Base-by-base conservation (phyloP, 441 rosid genomes). In the Hura crepitans region DNA sequence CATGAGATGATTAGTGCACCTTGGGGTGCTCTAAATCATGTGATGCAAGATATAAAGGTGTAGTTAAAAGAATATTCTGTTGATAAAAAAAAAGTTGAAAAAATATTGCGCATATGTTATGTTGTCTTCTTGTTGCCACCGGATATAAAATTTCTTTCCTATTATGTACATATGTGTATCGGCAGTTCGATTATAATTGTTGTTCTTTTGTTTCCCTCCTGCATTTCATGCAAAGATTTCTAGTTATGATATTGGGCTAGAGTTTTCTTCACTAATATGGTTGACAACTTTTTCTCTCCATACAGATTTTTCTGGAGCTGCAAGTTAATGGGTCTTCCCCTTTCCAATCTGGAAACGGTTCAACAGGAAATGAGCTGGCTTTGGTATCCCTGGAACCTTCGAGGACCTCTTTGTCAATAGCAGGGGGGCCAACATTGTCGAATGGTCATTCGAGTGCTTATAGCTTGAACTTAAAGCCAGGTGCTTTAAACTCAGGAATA, bases 341-440 rank as follows among this genome's bases (percentile, higher is more conserved):
- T 71, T 81, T 89, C 62, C 85, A 53, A 62, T 77, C 82, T 68
- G 85, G 82, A 68, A 81, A 80, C 64, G 80, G 73, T 54, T 73
- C 81, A 73, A 77, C 78, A 6, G 77, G 84, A 67, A 83, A 83
- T 70, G 83, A 80, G 74, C 77, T 94, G 77, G 91, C 92, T 65
- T 67, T 87, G 80, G 92, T 89, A 64, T 79, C 88, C 62, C 28
- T 89, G 75, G 93, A 91, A 79, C 92, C 93, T 50, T 67, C 85
- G 28, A 84, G 85, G 66, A 81, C 91, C 68, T 55, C 84, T 70
- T 17, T 80, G 77, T 78, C 87, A 5, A 87, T 89, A 62, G 84
- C 76, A 51, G 81, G 82, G 61, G 88, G 85, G 50, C 66, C 84
- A 64, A 69, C 75, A 70, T 71, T 85, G 70, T 65, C 73, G 31